Base-by-base conservation (phyloP, 805 yeast species). In the Lipomyces yamadae region DNA sequence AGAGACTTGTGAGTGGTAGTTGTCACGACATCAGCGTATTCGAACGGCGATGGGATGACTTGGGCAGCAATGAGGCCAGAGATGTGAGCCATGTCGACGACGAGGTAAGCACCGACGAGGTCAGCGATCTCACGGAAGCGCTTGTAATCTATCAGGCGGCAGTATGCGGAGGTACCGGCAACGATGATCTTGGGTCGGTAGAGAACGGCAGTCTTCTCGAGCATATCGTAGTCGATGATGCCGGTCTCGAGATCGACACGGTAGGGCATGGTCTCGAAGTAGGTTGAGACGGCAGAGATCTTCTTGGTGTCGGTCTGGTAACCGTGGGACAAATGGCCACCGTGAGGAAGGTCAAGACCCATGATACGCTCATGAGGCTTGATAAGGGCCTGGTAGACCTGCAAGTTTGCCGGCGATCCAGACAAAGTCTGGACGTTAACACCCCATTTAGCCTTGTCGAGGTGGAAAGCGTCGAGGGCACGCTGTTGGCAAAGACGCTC, bases 321-420 rank as follows among this genome's bases (percentile, higher is more conserved):
- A 74, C 99, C 99, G 81, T 95, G 99, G 64, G 97, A 92, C 80
- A 95, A 85, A 80, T 95, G 99, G 75, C 99, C 99, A 76, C 99
- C 99, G 76, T 95, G 98, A 74, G 99, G 99, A 77, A 95, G 84
- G 77, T 94, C 98, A 73, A 95, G 86, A 74, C 99, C 99, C 99
- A 95, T 95, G 74, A 95, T 82, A 81, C 99, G 89, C 75, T 94
- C 99, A 77, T 92, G 97, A 68, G 95, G 96, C 76, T 90, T 91
- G 89, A 95, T 86, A 72, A 95, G 83, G 55, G 98, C 98, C 78
- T 91, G 93, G 83, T 95, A 95, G 58, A 93, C 98, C 79, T 95
- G 94, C 79, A 95, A 85, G 82, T 95, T 95, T 65, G 99, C 99
- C 72, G 98, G 98, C 30, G 99, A 92, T 67, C 99, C 99, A 34